Conservation (phyloP, 2,329 filamentous ascomycete genomes). For the Cryphonectria japonica region DNA sequence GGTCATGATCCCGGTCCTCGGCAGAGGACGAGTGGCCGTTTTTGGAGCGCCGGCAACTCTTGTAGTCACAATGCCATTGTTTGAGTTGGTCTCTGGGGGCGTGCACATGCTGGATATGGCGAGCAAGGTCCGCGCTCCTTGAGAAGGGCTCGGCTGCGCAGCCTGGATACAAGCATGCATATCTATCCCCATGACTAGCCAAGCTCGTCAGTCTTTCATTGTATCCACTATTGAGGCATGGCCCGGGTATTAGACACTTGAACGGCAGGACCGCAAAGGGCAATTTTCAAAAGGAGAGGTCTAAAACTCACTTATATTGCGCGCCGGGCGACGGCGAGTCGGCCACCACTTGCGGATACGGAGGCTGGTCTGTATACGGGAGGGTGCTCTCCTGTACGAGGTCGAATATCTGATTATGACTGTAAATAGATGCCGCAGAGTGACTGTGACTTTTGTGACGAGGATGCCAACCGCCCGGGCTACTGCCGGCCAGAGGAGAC, state of each 20-base stretch:
- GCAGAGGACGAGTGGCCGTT: not conserved
- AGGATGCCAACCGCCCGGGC: not conserved
- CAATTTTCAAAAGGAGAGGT: not conserved
- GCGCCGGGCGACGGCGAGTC: not conserved
- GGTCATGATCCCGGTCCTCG: constrained; percentile 34
- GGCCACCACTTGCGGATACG: not conserved
- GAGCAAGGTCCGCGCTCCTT: constrained; percentile 57
- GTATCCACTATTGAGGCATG: not conserved
- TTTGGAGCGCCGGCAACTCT: constrained; percentile 48
- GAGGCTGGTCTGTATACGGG: constrained; percentile 2
- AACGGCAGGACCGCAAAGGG: not conserved
- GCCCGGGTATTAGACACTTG: not conserved
- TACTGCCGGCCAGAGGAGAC: not conserved
- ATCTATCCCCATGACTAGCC: constrained; percentile 18
- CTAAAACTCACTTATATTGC: constrained; percentile 12
- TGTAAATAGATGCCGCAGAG: not conserved
- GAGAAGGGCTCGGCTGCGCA: constrained; percentile 53
- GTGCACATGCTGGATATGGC: constrained; percentile 57
- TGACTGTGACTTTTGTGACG: not conserved
- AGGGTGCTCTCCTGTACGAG: not conserved
- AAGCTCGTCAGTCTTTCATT: not conserved
- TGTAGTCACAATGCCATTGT: constrained; percentile 56
- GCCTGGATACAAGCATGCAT: constrained; percentile 44
- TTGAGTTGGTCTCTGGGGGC: constrained; percentile 45
- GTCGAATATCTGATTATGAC: not conserved